These are phyloP conservation scores for Saccharomycopsis babjevae DNA, from an alignment of 805 yeast species.

Conservation along the genomic window DNA sequence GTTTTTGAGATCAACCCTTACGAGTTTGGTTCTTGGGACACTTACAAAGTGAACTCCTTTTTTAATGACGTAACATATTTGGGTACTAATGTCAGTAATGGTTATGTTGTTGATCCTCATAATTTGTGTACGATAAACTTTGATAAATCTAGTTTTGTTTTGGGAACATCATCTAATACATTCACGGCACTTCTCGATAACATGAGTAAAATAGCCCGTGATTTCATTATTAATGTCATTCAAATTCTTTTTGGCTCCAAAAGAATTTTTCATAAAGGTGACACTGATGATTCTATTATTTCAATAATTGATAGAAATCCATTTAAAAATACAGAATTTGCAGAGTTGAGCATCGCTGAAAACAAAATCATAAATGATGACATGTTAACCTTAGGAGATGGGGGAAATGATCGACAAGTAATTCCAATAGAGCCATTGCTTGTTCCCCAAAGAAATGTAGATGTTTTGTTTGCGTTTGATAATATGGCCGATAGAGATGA, in stretches of 20 bases:
- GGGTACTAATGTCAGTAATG: slow-evolving; percentile 56
- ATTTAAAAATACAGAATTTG: background rate
- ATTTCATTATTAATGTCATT: background rate
- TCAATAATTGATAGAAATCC: slow-evolving; percentile 27
- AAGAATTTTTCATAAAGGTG: slow-evolving; percentile 23
- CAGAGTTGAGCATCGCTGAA: background rate
- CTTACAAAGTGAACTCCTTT: slow-evolving; percentile 51
- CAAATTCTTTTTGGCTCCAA: slow-evolving; percentile 17
- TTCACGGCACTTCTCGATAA: slow-evolving; percentile 39
- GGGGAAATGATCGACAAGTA: slow-evolving; percentile 52
- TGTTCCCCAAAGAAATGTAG: slow-evolving; percentile 44
- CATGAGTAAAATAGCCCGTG: background rate
- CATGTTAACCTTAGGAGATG: slow-evolving; percentile 37
- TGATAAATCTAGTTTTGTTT: slow-evolving; percentile 71
- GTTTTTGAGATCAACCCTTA: slow-evolving; percentile 37
- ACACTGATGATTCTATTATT: slow-evolving; percentile 4
- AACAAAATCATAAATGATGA: slow-evolving; percentile 11
- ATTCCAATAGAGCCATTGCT: slow-evolving; percentile 47
- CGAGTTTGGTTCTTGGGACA: slow-evolving; percentile 86
- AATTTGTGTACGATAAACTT: slow-evolving; percentile 51
- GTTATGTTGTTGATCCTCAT: slow-evolving; percentile 47
- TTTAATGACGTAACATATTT: slow-evolving; percentile 60
- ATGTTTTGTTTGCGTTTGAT: slow-evolving; percentile 44
- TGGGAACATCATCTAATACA: slow-evolving; percentile 76
- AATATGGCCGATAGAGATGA: slow-evolving; percentile 33